phyloP scores from a whole-genome alignment of 164 flowering plant species.

The Vitis rupestris region DNA sequence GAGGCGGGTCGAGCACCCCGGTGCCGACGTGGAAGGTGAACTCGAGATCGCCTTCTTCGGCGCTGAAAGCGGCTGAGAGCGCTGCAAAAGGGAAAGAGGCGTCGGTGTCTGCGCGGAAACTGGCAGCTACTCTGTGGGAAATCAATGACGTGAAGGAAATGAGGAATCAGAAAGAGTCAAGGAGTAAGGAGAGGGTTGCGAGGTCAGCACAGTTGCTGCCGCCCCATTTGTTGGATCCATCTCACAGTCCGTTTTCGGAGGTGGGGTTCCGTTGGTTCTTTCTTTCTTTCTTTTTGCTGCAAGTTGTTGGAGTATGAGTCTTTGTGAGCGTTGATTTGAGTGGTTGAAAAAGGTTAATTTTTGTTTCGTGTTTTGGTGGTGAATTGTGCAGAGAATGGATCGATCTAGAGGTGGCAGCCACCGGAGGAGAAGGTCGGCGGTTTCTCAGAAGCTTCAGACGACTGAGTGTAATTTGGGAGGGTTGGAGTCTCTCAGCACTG shows the following conservation, averaged over 20 bases:
- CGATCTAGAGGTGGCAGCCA: constrained; percentile 21
- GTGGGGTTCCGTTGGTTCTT: constrained; percentile 15
- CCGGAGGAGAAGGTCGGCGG: constrained; percentile 35
- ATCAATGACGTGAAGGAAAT: constrained; percentile 28
- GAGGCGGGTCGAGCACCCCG: constrained; percentile 41
- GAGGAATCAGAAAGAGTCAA: constrained; percentile 4
- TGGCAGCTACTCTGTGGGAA: constrained; percentile 63
- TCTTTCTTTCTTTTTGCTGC: constrained; percentile 1
- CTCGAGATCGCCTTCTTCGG: constrained; percentile 23
- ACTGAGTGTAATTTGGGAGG: constrained; percentile 26
- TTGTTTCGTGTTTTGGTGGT: not conserved
- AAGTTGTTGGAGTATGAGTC: not conserved
- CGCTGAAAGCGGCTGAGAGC: not conserved
- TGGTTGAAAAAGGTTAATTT: not conserved
- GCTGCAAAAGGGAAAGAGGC: constrained; percentile 16
- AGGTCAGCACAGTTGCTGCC: constrained; percentile 10
- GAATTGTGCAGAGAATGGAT: constrained; percentile 33
- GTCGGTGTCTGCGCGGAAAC: constrained; percentile 45
- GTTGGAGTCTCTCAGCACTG: constrained; percentile 22
- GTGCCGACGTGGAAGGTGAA: constrained; percentile 36
- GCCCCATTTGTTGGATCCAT: constrained; percentile 31
- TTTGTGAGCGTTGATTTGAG: not conserved
- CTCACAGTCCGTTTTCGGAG: constrained; percentile 36
- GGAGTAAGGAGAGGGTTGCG: constrained; percentile 10
- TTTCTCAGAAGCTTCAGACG: constrained; percentile 35